phyloP scores from a whole-genome alignment of 2,329 filamentous ascomycete species.

The Diaporthe ampelina region DNA sequence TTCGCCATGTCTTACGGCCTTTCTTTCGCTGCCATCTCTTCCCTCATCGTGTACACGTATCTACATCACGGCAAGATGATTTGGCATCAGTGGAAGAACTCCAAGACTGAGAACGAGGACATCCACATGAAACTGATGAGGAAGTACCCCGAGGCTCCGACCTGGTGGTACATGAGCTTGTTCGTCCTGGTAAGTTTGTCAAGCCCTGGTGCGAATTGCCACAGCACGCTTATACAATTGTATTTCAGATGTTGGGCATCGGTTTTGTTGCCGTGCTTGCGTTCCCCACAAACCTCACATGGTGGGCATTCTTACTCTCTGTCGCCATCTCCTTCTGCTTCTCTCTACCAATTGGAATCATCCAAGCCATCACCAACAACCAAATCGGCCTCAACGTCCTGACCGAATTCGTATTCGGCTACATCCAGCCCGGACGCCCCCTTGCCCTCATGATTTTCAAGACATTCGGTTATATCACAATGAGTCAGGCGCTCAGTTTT shows the following conservation, averaged over 20 bases:
- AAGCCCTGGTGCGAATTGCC: neutral
- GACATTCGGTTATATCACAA: slow-evolving; percentile 74
- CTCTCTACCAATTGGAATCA: slow-evolving; percentile 76
- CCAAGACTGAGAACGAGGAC: slow-evolving; percentile 71
- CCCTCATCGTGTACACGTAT: slow-evolving; percentile 76
- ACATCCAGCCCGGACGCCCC: slow-evolving; percentile 80
- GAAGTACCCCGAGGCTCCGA: slow-evolving; percentile 73
- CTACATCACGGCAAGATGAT: slow-evolving; percentile 78
- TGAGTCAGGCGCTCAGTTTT: slow-evolving; percentile 76
- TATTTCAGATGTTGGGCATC: slow-evolving; percentile 63
- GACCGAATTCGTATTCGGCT: slow-evolving; percentile 81
- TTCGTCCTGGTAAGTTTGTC: slow-evolving; percentile 64
- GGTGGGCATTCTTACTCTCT: slow-evolving; percentile 80
- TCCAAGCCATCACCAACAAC: slow-evolving; percentile 78
- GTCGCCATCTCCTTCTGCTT: slow-evolving; percentile 75
- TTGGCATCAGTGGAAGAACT: slow-evolving; percentile 72
- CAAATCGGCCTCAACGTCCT: slow-evolving; percentile 81
- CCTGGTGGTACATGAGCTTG: slow-evolving; percentile 74
- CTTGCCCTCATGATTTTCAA: slow-evolving; percentile 82
- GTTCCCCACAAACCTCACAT: slow-evolving; percentile 77
- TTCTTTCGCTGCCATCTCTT: slow-evolving; percentile 79
- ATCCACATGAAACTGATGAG: slow-evolving; percentile 76
- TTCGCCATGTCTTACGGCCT: slow-evolving; percentile 79
- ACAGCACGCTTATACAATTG: slow-evolving; percentile 37
- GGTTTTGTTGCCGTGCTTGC: slow-evolving; percentile 68